phyloP scores from a whole-genome alignment of 2,329 filamentous ascomycete species.

The Fusarium longipes region DNA sequence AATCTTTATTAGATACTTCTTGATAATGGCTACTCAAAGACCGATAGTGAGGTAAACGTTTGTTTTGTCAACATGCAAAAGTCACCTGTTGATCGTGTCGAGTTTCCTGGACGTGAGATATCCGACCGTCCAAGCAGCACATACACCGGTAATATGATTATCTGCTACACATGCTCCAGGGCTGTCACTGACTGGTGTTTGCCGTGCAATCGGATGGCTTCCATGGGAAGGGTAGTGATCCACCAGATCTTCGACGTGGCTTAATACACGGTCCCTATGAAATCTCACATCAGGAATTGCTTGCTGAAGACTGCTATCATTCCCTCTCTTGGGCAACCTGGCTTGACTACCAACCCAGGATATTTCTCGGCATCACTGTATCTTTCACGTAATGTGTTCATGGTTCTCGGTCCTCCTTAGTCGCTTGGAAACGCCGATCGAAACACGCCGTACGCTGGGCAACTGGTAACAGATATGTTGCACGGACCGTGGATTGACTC shows the following conservation, averaged over 20 bases:
- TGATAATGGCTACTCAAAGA: slow-evolving; percentile 39
- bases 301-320: too few relatives aligned
- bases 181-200: slow-evolving; percentile 37
- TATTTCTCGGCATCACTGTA: slow-evolving; percentile 15
- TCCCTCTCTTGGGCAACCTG: too few relatives aligned
- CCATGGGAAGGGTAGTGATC: slow-evolving; percentile 7
- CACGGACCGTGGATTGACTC: slow-evolving; percentile 13
- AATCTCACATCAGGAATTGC: too few relatives aligned
- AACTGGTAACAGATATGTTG: slow-evolving; percentile 20
- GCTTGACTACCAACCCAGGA: slow-evolving; percentile 28
- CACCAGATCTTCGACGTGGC: too few relatives aligned
- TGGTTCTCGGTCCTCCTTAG: slow-evolving; percentile 38
- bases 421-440: slow-evolving; percentile 35
- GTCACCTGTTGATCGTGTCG: slow-evolving; percentile 9
- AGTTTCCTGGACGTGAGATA: slow-evolving; percentile 9
- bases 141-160: slow-evolving; percentile 32
- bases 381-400: slow-evolving; percentile 41
- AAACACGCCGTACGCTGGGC: slow-evolving; percentile 23
- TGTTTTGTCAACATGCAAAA: slow-evolving; percentile 30
- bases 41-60: slow-evolving; percentile 27
- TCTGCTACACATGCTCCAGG: slow-evolving; percentile 36
- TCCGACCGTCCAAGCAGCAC: slow-evolving; percentile 16
- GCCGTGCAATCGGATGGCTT: slow-evolving; percentile 33
- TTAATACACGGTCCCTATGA: too few relatives aligned
- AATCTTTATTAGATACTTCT: too few relatives aligned